phyloP scores from a whole-genome alignment of 164 flowering plant genomes.

The Chimonanthus salicifolius region DNA sequence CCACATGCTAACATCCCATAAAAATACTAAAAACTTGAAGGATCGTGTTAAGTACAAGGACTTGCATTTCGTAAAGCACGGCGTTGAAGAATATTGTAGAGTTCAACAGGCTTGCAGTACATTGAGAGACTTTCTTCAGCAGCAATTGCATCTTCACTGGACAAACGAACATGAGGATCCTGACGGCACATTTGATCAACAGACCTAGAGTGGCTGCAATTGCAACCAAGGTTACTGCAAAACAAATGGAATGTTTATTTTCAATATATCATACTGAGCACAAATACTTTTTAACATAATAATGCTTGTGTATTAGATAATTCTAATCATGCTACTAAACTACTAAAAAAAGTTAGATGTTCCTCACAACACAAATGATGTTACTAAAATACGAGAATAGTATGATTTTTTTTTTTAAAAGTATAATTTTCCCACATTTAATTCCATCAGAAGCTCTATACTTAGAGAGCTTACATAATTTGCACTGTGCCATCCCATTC shows the following conservation, averaged over 20 bases:
- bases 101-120: slow-evolving; percentile 96
- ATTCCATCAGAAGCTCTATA: no score
- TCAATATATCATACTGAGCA: no score
- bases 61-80: slow-evolving; percentile 72
- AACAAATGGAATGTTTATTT: slow-evolving; percentile 6
- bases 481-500: no score
- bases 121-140: slow-evolving; percentile 84
- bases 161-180: slow-evolving; percentile 57
- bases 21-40: background rate
- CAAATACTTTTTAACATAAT: no score
- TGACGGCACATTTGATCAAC: slow-evolving; percentile 68
- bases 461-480: no score
- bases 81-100: slow-evolving; percentile 91
- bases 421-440: no score
- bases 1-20: background rate
- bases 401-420: no score
- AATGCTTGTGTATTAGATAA: no score
- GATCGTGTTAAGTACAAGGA: background rate
- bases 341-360: no score
- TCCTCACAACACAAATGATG: no score
- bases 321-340: no score
- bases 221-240: slow-evolving; percentile 31
- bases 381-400: no score
- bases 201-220: slow-evolving; percentile 37
- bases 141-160: slow-evolving; percentile 70